Conservation (phyloP, 805 yeast genomes). For the Saturnispora galanensis region DNA sequence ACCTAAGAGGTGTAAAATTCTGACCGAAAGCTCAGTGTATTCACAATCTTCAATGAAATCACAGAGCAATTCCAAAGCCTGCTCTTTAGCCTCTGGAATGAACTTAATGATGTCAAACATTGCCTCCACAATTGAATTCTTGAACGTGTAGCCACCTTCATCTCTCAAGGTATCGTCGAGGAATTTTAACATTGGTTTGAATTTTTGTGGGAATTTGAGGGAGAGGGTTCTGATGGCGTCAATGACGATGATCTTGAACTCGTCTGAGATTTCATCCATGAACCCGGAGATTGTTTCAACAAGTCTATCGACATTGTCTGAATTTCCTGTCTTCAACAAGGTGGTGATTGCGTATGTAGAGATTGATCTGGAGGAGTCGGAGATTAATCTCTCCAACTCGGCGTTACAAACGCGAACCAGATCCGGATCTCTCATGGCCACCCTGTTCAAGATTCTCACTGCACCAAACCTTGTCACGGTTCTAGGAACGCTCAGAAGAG, state of each 20-base stretch:
- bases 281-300: conserved; percentile 79
- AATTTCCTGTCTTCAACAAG: conserved; percentile 86
- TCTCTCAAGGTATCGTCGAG: conserved; percentile 77
- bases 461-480: conserved; percentile 89
- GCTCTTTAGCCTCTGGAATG: conserved; percentile 73
- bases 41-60: conserved; percentile 98
- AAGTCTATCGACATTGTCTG: conserved; percentile 79
- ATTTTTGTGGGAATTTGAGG: conserved; percentile 85
- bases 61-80: conserved; percentile 80
- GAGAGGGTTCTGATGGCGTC: conserved; percentile 92
- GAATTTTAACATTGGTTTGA: conserved; percentile 71
- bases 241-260: conserved; percentile 86
- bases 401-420: conserved; percentile 68
- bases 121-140: conserved; percentile 84
- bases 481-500: conserved; percentile 76
- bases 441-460: conserved; percentile 75
- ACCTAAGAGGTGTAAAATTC: conserved; percentile 86
- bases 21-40: conserved; percentile 85
- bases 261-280: conserved; percentile 92
- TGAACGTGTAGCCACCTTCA: conserved; percentile 82
- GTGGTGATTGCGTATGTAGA: conserved; percentile 98
- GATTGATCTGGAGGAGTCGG: conserved; percentile 81
- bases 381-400: conserved; percentile 79
- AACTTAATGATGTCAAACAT: conserved; percentile 83
- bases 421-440: conserved; percentile 75